phyloP scores from a whole-genome alignment of 495 filamentous ascomycete genomes.

The Penicillium subrubescens region DNA sequence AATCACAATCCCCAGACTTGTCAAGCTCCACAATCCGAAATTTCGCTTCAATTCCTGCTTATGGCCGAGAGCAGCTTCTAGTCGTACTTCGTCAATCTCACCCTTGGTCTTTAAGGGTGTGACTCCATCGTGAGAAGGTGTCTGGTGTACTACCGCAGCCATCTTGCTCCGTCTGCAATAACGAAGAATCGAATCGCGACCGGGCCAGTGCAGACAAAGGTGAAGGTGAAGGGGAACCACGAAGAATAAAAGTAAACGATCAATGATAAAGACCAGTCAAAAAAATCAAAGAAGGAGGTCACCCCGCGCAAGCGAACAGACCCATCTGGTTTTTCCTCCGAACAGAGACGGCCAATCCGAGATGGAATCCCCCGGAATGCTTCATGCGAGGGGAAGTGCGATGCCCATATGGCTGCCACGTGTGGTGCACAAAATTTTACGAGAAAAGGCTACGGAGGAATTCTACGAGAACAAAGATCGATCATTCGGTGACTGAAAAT shows the following conservation, averaged over 20 bases:
- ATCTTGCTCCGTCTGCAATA: slow-evolving; percentile 10
- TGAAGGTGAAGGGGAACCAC: too few species aligned
- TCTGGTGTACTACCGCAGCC: slow-evolving; percentile 8
- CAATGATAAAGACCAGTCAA: not conserved
- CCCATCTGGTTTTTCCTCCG: slow-evolving; percentile 10
- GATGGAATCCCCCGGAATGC: slow-evolving; percentile 21
- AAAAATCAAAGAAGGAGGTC: slow-evolving; percentile 7
- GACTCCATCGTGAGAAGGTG: slow-evolving; percentile 10
- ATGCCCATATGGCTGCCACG: slow-evolving; percentile 34
- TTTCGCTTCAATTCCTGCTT: slow-evolving; percentile 45
- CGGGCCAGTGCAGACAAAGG: not conserved
- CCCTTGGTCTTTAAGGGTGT: slow-evolving; percentile 17
- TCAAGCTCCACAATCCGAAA: slow-evolving; percentile 47
- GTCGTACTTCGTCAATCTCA: slow-evolving; percentile 40
- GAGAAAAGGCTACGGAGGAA: slow-evolving; percentile 3
- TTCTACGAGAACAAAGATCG: slow-evolving; percentile 10
- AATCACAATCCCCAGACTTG: slow-evolving; percentile 49
- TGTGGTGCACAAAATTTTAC: slow-evolving; percentile 14
- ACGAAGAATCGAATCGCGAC: not conserved
- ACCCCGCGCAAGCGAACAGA: slow-evolving; percentile 11
- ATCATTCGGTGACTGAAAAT: not conserved
- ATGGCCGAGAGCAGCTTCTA: slow-evolving; percentile 48
- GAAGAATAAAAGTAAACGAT: not conserved
- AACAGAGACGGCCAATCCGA: slow-evolving; percentile 12
- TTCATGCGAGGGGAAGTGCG: slow-evolving; percentile 27